Conservation (phyloP, 1,284 basidiomycete species). For the Sphaerobolus stellatus region DNA sequence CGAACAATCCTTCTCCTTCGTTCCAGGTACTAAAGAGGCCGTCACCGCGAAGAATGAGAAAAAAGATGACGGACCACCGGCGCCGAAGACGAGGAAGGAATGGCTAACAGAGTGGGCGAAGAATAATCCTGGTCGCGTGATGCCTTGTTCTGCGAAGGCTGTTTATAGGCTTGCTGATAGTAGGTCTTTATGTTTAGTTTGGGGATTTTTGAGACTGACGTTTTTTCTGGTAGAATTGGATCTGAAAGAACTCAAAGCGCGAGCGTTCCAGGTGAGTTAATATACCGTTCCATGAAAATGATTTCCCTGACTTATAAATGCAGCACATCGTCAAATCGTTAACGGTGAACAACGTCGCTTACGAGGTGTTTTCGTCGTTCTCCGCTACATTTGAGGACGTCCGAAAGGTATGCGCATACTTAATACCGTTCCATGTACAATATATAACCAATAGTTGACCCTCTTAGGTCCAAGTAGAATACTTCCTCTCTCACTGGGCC, state of each 20-base stretch:
- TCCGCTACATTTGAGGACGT: constrained; percentile 80
- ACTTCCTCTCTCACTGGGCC: constrained; percentile 78
- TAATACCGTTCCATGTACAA: not conserved
- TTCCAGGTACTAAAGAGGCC: too few relatives aligned
- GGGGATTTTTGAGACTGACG: not conserved
- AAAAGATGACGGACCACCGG: constrained; percentile 7
- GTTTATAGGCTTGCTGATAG: constrained; percentile 86
- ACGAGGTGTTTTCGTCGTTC: constrained; percentile 85
- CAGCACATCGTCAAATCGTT: constrained; percentile 77
- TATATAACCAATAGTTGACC: not conserved
- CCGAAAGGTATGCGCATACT: constrained; percentile 54
- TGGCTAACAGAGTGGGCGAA: constrained; percentile 68
- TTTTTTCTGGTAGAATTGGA: constrained; percentile 53
- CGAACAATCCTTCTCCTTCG: not conserved
- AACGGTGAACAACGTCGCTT: constrained; percentile 77
- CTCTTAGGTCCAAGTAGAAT: constrained; percentile 68
- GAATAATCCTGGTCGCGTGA: constrained; percentile 58
- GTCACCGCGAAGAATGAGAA: too few relatives aligned
- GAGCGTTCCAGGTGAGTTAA: constrained; percentile 59
- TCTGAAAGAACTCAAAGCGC: constrained; percentile 63
- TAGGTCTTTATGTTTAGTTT: constrained; percentile 35
- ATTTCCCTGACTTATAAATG: constrained; percentile 4
- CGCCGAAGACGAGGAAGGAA: constrained; percentile 48
- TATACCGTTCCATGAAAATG: not conserved
- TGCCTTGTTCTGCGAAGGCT: constrained; percentile 86